Percentiles rank a stretch among this genome's conserved stretches.
Conservation (phyloP, 2,329 filamentous ascomycete genomes). For the Xylariomycetidae sp. region DNA sequence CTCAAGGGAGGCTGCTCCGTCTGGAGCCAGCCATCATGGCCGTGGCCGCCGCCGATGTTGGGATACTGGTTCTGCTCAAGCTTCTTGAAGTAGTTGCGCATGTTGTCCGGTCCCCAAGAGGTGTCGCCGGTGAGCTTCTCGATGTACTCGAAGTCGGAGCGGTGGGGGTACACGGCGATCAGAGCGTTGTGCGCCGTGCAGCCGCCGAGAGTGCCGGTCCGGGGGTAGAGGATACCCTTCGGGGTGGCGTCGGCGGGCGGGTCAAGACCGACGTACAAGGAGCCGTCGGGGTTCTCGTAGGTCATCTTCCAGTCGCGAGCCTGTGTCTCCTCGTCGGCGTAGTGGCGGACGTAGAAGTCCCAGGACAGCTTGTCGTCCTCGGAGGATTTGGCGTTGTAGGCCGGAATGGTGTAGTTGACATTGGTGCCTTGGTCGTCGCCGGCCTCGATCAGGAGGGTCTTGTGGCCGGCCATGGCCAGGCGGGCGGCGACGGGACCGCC, state of each 20-base stretch:
- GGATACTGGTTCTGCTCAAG: constrained; percentile 52
- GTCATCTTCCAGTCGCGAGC: constrained; percentile 46
- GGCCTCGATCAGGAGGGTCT: constrained; percentile 49
- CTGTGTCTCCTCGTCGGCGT: constrained; percentile 42
- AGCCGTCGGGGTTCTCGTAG: constrained; percentile 35
- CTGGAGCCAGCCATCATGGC: constrained; percentile 48
- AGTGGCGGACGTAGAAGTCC: constrained; percentile 50
- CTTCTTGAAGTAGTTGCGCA: constrained; percentile 53
- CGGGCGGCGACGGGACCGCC: constrained; percentile 45
- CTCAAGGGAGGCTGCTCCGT: constrained; percentile 41
- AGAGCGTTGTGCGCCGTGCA: constrained; percentile 56
- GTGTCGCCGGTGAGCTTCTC: constrained; percentile 52
- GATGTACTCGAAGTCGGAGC: constrained; percentile 54
- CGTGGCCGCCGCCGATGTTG: constrained; percentile 40
- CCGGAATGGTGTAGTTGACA: constrained; percentile 40
- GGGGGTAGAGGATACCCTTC: constrained; percentile 41
- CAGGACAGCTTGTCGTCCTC: constrained; percentile 37
- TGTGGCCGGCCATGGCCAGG: constrained; percentile 46
- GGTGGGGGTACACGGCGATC: constrained; percentile 51
- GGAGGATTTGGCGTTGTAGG: constrained; percentile 37
- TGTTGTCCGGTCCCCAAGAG: constrained; percentile 52
- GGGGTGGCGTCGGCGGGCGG: constrained; percentile 34
- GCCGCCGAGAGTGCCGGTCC: constrained; percentile 40
- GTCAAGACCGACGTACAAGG: constrained; percentile 30
- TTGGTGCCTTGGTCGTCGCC: constrained; percentile 41